A percentile compares a stretch with the other conserved stretches of the same genome.
These are phyloP conservation scores for Lactarius vividus DNA, from an alignment of 768 basidiomycete species.

Conservation along the genomic window DNA sequence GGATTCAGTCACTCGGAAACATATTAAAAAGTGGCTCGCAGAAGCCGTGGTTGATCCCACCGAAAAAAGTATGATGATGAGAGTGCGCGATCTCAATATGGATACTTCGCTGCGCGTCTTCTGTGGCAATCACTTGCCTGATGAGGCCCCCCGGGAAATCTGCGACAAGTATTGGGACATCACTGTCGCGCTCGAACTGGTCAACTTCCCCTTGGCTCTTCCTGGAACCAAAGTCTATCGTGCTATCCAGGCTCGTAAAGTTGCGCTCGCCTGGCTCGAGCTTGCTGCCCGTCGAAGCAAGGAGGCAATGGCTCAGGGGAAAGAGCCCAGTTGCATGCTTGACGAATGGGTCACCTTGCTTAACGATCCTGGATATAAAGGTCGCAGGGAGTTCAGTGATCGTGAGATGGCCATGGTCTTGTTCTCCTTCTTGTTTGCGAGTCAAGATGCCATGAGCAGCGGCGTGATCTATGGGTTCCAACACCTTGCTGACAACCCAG, in stretches of 20 bases:
- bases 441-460: constrained; percentile 97
- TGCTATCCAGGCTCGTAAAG: constrained; percentile 88
- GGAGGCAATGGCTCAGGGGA: constrained; percentile 73
- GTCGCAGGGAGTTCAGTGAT: constrained; percentile 84
- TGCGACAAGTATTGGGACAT: constrained; percentile 95
- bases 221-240: constrained; percentile 97
- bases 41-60: constrained; percentile 47
- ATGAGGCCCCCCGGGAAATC: constrained; percentile 74
- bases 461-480: constrained; percentile 96
- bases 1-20: constrained; percentile 75
- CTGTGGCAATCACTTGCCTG: constrained; percentile 87
- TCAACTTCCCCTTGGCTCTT: constrained; percentile 95
- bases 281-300: constrained; percentile 80
- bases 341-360: constrained; percentile 88
- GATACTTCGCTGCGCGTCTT: constrained; percentile 95
- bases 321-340: constrained; percentile 82
- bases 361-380: constrained; percentile 62
- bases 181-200: constrained; percentile 91
- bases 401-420: constrained; percentile 96
- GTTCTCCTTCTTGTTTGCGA: constrained; percentile 94
- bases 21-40: constrained; percentile 71
- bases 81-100: constrained; percentile 94
- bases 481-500: constrained; percentile 90
- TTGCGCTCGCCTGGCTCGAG: constrained; percentile 75
- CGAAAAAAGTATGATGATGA: constrained; percentile 75